A percentile compares a stretch with the other conserved stretches of the same genome.
phyloP scores from a whole-genome alignment of 768 basidiomycete species.

The Xerocomellus amylosporus region DNA sequence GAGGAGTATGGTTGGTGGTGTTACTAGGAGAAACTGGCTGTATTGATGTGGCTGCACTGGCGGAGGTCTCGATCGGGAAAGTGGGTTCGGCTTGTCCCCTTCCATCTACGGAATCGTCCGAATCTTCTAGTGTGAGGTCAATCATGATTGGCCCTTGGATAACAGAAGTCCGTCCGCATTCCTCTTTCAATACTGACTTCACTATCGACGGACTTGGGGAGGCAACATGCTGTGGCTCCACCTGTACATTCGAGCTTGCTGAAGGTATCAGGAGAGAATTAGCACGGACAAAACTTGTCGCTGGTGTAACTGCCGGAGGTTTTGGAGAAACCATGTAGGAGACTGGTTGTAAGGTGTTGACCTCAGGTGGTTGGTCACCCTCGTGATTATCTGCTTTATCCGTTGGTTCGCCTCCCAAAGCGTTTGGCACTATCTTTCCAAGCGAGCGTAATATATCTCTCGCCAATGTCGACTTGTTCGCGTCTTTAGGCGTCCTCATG shows the following conservation, averaged over 20 bases:
- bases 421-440: slow-evolving; percentile 24
- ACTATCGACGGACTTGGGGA: not conserved
- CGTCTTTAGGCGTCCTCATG: slow-evolving; percentile 37
- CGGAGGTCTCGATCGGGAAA: slow-evolving; percentile 7
- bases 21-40: slow-evolving; percentile 7
- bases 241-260: not conserved
- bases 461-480: slow-evolving; percentile 51
- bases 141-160: slow-evolving; percentile 24
- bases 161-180: not conserved
- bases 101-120: slow-evolving; percentile 19
- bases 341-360: not conserved
- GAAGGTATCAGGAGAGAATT: not conserved
- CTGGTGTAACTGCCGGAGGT: not conserved
- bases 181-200: not conserved
- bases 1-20: slow-evolving; percentile 18
- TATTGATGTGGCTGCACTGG: slow-evolving; percentile 2
- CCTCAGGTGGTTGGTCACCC: not conserved
- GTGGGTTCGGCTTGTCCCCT: slow-evolving; percentile 6
- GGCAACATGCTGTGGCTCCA: not conserved
- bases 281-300: not conserved
- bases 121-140: slow-evolving; percentile 26
- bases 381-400: not conserved
- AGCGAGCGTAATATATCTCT: slow-evolving; percentile 56
- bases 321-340: not conserved
- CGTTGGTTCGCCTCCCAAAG: not conserved